Evolutionary conservation across 148 eudicot genomes (phyloP), one percentile per base, ranked within the genome.

Genomic region (Silene conica): DNA sequence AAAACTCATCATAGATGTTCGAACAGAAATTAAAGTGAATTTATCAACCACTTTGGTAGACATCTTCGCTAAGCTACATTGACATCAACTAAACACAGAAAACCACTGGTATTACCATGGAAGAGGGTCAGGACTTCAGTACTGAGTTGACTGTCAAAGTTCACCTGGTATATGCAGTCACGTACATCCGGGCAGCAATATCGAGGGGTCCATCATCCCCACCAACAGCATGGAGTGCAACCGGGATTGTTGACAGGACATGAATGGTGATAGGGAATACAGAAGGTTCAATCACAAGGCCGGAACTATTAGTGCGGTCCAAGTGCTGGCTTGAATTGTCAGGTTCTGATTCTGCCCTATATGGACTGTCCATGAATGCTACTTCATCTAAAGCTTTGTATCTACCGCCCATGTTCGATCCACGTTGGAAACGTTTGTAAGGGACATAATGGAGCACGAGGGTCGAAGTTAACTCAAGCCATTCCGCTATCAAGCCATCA

Each of bases 141-240:
- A 3, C 26, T 19, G 6, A 34, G 45, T 23, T 54, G 72, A 64
- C 8, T 18, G 56, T 9, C 41, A 7, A 41, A 48, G 8, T 64
- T 82, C 79, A 90, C 70, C 81, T 79, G 68, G 85, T 82, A 79
- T 92, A 95, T 16, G 98, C 88, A 77, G 86, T 80, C 74, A 83
- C 69, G 54, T 87, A 95, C 70, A 95, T 76, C 81, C 97, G 90
- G 62, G 88, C 93, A 75, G 73, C 90, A 70, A 94, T 86, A 82
- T 92, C 98, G 70, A 87, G 81, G 13, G 98, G 90, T 8, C 96
- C 96, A 73, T 88, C 87, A 50, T 90, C 96, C 69, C 97, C 98
- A 9, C 97, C 98, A 71, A 92, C 64, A 46, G 97, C 93, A 77
- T 87, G 87, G 67, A 94, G 89, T 4, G 89, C 93, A 34, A 94